Base-by-base conservation (phyloP, 179 eudicot species). In the Corrigiola litoralis region DNA sequence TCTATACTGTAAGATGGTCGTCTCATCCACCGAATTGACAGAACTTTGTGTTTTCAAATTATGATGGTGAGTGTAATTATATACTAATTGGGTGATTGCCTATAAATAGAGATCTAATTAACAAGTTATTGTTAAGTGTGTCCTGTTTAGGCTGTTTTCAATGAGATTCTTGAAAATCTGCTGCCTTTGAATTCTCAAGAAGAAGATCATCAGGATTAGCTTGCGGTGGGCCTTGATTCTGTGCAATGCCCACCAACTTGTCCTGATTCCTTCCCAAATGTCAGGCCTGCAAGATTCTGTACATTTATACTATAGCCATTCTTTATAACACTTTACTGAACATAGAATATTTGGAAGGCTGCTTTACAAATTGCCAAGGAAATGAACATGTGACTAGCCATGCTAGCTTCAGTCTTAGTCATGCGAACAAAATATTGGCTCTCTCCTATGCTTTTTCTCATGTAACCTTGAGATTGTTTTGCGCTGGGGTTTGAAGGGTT, bases 171-270 rank as follows among this genome's bases (percentile, higher is more conserved):
- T 18, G n/a, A 49, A 61, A 63, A 57, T 61, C 52, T 53, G 21
- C 33, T 17, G 48, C 33, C 17, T 65, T 48, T 61, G 64, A 72
- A 75, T 70, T 75, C 72, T 67, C 18, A 23, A 66, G 70, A 45
- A 68, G 72, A 75, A 79, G 76, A 71, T 72, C 58, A 61, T 60
- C 71, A 84, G 67, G 66, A 67, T 71, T 60, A 69, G 74, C 82
- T 79, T 83, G 75, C 44, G 56, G 83, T 70, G 70, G 85, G 72
- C 65, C 63, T 36, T 69, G 80, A 83, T 75, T 79, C 81, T 74
- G 54, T 50, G 65, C 49, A 28, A 73, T 70, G 73, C 74, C 75
- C 84, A 79, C 76, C 80, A 79, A 81, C 79, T 81, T 74, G 82
- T 47, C 70, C 42, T 61, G 75, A 72, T 77, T 81, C 80, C 72